A percentile compares a stretch with the other conserved stretches of the same genome.
Conservation (phyloP, 805 yeast species). For the Komagataella ulmi region DNA sequence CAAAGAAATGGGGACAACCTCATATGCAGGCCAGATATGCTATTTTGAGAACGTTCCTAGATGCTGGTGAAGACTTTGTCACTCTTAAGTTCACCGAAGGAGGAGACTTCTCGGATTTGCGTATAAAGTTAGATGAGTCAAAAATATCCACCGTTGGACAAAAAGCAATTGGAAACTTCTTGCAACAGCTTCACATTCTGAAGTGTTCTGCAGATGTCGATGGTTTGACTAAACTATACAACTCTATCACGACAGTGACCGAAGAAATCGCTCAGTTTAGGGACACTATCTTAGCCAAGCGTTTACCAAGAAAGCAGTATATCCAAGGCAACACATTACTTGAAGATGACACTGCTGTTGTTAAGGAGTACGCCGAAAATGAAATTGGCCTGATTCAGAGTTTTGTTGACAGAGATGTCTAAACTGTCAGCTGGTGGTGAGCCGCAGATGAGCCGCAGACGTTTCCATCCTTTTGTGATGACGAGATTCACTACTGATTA, state of each 20-base stretch:
- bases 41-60: slow-evolving; percentile 60
- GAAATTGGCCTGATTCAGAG: slow-evolving; percentile 70
- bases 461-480: not conserved
- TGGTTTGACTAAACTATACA: slow-evolving; percentile 50
- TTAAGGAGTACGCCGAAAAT: slow-evolving; percentile 66
- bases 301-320: slow-evolving; percentile 73
- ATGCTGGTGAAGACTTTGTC: slow-evolving; percentile 49
- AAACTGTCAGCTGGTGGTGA: not conserved
- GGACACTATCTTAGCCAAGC: slow-evolving; percentile 53
- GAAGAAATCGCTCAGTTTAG: slow-evolving; percentile 52
- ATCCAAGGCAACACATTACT: slow-evolving; percentile 65
- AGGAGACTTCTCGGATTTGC: slow-evolving; percentile 42
- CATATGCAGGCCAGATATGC: slow-evolving; percentile 91
- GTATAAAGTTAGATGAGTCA: slow-evolving; percentile 41
- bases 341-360: slow-evolving; percentile 24
- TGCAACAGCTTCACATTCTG: slow-evolving; percentile 61
- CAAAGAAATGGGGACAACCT: slow-evolving; percentile 86
- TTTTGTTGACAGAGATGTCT: slow-evolving; percentile 44
- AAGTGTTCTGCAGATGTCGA: slow-evolving; percentile 66
- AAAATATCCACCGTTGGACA: slow-evolving; percentile 63
- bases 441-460: not conserved
- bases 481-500: not conserved
- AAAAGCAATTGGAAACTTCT: slow-evolving; percentile 56
- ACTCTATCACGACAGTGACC: slow-evolving; percentile 55
- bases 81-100: slow-evolving; percentile 32